These are phyloP conservation scores for Erigeron philadelphicus DNA, from an alignment of 140 eudicot genomes.

Conservation along the genomic window DNA sequence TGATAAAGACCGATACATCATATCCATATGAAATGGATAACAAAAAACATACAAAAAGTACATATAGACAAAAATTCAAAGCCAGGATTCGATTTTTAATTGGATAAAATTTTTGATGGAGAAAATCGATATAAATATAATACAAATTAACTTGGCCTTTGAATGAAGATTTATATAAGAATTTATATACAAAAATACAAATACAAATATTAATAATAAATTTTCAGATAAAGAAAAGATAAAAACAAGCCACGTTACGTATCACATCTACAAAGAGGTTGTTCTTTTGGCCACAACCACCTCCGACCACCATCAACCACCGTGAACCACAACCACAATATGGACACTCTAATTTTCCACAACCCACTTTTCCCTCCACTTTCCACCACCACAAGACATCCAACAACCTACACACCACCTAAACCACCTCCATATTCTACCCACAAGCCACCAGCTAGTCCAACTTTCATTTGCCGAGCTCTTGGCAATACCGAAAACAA, in stretches of 20 bases:
- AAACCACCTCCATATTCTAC: constrained; percentile 21
- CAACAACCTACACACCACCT: constrained; percentile 22
- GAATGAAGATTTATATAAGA: no score
- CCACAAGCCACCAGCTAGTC: constrained; percentile 7
- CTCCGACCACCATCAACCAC: constrained; percentile 11
- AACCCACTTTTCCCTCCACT: constrained; percentile 39
- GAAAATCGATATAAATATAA: no score
- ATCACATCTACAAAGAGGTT: constrained; percentile 50
- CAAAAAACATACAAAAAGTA: no score
- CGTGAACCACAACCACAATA: constrained; percentile 15
- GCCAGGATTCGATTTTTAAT: no score
- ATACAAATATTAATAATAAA: no score
- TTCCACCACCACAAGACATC: constrained; percentile 30
- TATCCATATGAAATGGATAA: no score
- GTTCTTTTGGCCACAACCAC: constrained; percentile 15
- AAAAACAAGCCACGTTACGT: constrained; percentile 22
- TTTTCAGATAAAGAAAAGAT: neutral
- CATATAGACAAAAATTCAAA: no score
- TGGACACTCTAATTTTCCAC: constrained; percentile 54
- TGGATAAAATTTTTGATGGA: no score
- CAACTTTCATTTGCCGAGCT: constrained; percentile 32
- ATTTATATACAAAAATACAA: no score
- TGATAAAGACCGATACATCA: no score
- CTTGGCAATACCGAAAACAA: constrained; percentile 25
- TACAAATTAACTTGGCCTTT: no score